Evolutionary conservation across 23 red algal species (phyloP).

Genomic region (Gracilaria caudata): DNA sequence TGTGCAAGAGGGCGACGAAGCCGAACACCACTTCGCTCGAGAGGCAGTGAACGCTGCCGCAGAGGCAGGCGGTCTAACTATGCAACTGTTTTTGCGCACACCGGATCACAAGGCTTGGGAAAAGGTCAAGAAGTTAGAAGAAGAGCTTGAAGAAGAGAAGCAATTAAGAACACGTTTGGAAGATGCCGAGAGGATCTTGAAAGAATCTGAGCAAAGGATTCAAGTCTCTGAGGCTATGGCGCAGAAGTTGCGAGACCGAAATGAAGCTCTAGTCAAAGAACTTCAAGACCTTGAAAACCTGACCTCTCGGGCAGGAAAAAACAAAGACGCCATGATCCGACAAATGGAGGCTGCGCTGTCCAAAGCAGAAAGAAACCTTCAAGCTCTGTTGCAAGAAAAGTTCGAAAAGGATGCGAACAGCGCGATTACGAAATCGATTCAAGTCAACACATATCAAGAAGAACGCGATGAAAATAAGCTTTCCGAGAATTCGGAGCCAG

Average conservation of each 20-base stretch:
- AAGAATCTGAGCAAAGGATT: conserved; percentile 29
- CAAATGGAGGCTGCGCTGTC: conserved; percentile 74
- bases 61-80: conserved; percentile 31
- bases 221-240: conserved; percentile 14
- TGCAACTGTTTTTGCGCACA: conserved; percentile 37
- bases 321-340: conserved; percentile 77
- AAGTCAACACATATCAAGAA: conserved; percentile 9
- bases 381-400: conserved; percentile 25
- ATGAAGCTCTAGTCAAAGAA: conserved; percentile 57
- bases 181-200: conserved; percentile 19
- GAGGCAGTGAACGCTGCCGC: conserved; percentile 54
- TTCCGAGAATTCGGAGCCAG: background rate
- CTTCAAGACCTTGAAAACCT: conserved; percentile 60
- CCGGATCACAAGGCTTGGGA: conserved; percentile 46
- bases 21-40: conserved; percentile 32
- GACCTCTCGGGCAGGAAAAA: conserved; percentile 41
- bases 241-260: conserved; percentile 26
- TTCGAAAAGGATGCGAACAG: conserved; percentile 16
- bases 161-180: conserved; percentile 21
- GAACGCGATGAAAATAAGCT: background rate
- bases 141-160: conserved; percentile 29
- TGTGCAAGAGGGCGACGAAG: conserved; percentile 19
- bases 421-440: conserved; percentile 10
- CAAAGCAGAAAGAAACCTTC: conserved; percentile 65
- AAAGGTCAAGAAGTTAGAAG: conserved; percentile 12